Conservation (phyloP, 192 early-diverging fungal species). For the Endogone sp. region DNA sequence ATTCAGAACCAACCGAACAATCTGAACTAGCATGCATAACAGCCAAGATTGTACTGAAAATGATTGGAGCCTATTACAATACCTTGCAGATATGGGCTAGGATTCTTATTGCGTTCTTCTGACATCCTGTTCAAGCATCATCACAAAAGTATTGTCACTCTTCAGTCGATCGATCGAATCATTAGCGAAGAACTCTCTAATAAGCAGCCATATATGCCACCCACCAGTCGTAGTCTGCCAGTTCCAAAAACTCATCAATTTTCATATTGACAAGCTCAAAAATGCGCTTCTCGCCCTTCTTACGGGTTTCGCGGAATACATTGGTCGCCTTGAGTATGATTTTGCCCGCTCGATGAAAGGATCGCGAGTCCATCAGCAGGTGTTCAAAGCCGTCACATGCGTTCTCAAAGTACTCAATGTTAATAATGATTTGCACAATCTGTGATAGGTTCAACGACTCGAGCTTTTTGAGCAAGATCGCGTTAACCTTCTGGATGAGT, state of each 20-base stretch:
- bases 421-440: constrained; percentile 83
- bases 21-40: too few species aligned
- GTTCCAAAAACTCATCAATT: constrained; percentile 75
- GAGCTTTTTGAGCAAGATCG: constrained; percentile 61
- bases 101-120: constrained; percentile 35
- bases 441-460: constrained; percentile 68
- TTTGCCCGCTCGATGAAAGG: constrained; percentile 48
- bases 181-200: not conserved
- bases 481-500: constrained; percentile 65
- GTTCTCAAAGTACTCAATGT: constrained; percentile 70
- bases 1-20: too few species aligned
- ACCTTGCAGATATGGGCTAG: constrained; percentile 73
- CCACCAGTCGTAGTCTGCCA: constrained; percentile 85
- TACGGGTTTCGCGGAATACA: constrained; percentile 63
- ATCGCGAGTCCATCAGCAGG: constrained; percentile 63
- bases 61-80: too few species aligned
- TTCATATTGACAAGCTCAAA: constrained; percentile 77
- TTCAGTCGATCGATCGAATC: too few species aligned
- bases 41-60: not conserved
- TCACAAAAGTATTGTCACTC: not conserved
- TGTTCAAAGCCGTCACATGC: constrained; percentile 73
- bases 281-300: constrained; percentile 75
- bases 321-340: constrained; percentile 62
- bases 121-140: constrained; percentile 46
- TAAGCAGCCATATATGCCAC: constrained; percentile 3